Base-by-base conservation (phyloP, 2,329 filamentous ascomycete genomes). In the Dactylellina leptospora region DNA sequence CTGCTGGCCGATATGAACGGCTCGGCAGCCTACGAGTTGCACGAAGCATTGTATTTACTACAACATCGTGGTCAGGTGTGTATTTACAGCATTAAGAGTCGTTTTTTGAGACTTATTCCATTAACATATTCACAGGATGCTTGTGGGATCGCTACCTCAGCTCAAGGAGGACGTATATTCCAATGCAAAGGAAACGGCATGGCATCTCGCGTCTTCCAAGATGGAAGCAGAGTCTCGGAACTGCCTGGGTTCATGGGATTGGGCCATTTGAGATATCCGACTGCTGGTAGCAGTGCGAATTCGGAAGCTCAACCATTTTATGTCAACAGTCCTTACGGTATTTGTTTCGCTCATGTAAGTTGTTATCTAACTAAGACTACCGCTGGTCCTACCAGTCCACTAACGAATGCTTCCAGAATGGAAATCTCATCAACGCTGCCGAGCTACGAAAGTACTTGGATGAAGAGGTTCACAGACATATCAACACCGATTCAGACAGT, bases 291-390 rank as follows among this genome's bases (percentile, higher is more conserved):
- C 79, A 90, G 89, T 75, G 87, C 87, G 68, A 93, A 91, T 77
- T 88, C 91, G 5, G 92, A 96, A 81, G 91, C 91, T 9, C 92
- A 96, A 80, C 93, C 93, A 0, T 96, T 97, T 80, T 96, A 95
- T 78, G 91, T 95, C 77, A 96, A 96, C 82, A 86, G 85, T 66
- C 91, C 91, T 0, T 95, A 92, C 78, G 92, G 92, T 50, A 89
- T 96, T 76, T 90, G 85, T 77, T 85, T 95, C 78, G 86, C 88
- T 20, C 76, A 77, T 71, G 76, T 77, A 74, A 44, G 60, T 59
- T 42, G 8, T 4, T 25, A 16, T 40, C 20, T 40, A 23, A 8
- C 22, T 13, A 4, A 2, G 4, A 50, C 9, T 4, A 22, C 18
- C n/a, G n/a, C n/a, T n/a, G n/a, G n/a, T n/a, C n/a, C n/a, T n/a